These are phyloP conservation scores for Adansonia rubrostipa DNA, from an alignment of 441 rosid species.

Conservation along the genomic window DNA sequence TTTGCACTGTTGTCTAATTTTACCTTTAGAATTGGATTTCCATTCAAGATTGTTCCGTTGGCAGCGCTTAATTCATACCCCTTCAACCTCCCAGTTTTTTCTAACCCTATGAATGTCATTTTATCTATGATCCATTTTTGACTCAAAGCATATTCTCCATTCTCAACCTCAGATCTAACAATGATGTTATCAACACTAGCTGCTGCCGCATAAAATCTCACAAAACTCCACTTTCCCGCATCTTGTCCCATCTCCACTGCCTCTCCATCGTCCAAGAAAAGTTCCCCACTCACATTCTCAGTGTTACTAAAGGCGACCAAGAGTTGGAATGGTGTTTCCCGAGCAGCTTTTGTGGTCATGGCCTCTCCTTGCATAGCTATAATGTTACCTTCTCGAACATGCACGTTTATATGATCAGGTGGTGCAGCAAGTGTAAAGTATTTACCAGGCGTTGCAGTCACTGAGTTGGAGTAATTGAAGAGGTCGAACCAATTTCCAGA, in stretches of 20 bases:
- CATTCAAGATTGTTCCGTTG: not conserved
- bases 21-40: constrained; percentile 28
- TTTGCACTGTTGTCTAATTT: constrained; percentile 24
- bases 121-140: constrained; percentile 57
- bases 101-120: constrained; percentile 60
- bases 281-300: constrained; percentile 51
- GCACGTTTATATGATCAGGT: constrained; percentile 59
- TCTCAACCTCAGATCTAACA: constrained; percentile 51
- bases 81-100: constrained; percentile 30
- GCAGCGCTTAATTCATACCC: constrained; percentile 30
- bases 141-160: constrained; percentile 55
- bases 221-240: constrained; percentile 57
- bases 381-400: constrained; percentile 64
- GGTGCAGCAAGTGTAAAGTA: constrained; percentile 51
- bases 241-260: constrained; percentile 52
- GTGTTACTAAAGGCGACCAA: constrained; percentile 50
- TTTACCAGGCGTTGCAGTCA: constrained; percentile 40
- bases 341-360: constrained; percentile 63
- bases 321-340: constrained; percentile 57
- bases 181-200: constrained; percentile 27
- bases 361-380: constrained; percentile 80
- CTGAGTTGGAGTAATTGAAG: constrained; percentile 53
- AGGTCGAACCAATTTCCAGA: constrained; percentile 48
- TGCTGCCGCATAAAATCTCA: constrained; percentile 43
- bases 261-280: constrained; percentile 78